These are phyloP conservation scores for Alternaria angustiovoidea DNA, from an alignment of 2,329 filamentous ascomycete species.

Conservation along the genomic window DNA sequence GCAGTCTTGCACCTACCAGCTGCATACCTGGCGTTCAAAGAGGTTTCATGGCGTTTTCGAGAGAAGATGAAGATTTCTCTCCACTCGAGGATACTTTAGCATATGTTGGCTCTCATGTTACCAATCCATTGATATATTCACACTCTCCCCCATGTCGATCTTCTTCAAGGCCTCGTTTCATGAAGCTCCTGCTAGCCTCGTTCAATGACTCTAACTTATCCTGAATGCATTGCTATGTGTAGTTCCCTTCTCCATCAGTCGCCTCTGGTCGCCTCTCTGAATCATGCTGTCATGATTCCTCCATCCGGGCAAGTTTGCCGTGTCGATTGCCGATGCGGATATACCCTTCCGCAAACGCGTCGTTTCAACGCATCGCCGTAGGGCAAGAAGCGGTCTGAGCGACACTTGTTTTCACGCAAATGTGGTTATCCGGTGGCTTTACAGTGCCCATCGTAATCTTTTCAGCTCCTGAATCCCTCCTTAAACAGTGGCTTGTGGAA, in stretches of 20 bases:
- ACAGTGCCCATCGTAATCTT: background rate
- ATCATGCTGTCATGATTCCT: background rate
- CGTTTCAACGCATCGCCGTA: background rate
- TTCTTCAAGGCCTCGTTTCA: background rate
- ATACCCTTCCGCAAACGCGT: background rate
- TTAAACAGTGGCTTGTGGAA: background rate
- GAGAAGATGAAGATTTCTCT: background rate
- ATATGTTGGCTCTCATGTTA: background rate
- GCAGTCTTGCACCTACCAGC: background rate
- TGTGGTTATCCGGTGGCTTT: background rate
- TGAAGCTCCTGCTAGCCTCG: background rate
- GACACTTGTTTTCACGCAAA: background rate
- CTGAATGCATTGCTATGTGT: background rate
- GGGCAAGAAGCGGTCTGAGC: slow-evolving; percentile 2
- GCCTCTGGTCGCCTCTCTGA: background rate
- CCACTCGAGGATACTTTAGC: background rate
- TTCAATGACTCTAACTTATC: background rate
- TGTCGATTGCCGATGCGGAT: background rate
- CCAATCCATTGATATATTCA: background rate
- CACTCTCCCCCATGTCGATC: background rate
- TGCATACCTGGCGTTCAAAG: background rate
- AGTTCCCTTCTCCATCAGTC: background rate
- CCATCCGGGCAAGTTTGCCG: slow-evolving; percentile 1
- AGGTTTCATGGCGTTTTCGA: background rate
- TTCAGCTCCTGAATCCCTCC: background rate